Base-by-base conservation (phyloP, 306 rosid species). In the Vigna mungo region DNA sequence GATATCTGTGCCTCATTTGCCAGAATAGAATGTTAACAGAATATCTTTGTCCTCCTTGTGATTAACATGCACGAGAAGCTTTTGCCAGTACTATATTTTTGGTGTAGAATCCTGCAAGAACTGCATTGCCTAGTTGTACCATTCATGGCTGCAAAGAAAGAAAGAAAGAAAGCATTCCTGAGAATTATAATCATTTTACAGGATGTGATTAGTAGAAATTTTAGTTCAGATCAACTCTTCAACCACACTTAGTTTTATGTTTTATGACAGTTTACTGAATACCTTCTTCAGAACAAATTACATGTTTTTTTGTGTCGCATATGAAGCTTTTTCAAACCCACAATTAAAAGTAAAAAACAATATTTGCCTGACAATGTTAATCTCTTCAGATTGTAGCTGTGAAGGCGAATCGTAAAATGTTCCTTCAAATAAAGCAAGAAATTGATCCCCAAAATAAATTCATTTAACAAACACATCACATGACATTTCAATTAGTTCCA, bases 81-180 rank as follows among this genome's bases (percentile, higher is more conserved):
- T 75, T 65, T 54, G 62, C 11, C 36, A 69, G 63, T 30, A 48
- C 41, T 49, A 70, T 49, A 72, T 67, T 65, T 76, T 32, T 51
- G 48, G 72, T 55, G 54, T 47, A 41, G 73, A 67, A 71, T 41
- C 77, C 65, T 51, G 54, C 60, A 37, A 44, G 69, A 67, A 53
- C 62, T 39, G 78, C 68, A 27, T 67, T 60, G 59, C 44, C 82
- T 17, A 30, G 76, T 66, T 36, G 71, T 68, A 53, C 7, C 46
- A 53, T 44, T 83, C 61, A 86, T 72, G 75, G 81, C 85, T 82
- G 86, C 80, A 59, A 68, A 72, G 71, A 59, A 51, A 46, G 46
- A n/a, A n/a, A 41, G 59, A 8, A 51, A n/a, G n/a, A 30, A 58
- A 81, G 7, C 55, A 20, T 62, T 68, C 18, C 18, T 77, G 14